phyloP scores from a whole-genome alignment of 2,329 filamentous ascomycete genomes.

The Colletotrichum trifolii region DNA sequence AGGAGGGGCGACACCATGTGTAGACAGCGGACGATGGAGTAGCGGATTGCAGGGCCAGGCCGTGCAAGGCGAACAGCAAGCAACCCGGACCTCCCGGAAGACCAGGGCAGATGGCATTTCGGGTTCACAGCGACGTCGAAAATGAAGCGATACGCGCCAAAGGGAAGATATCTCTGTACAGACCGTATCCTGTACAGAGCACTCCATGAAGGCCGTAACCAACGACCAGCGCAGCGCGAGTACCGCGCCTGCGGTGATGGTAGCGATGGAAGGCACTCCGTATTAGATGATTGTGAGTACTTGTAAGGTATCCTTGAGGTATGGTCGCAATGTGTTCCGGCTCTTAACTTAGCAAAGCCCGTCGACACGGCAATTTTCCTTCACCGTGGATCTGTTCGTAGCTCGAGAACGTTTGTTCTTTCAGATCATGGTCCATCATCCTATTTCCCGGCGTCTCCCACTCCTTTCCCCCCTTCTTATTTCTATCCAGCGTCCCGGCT shows the following conservation, averaged over 20 bases:
- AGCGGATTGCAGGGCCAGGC: constrained; percentile 10
- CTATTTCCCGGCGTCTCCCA: constrained; percentile 24
- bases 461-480: constrained; percentile 22
- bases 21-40: not conserved
- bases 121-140: no score
- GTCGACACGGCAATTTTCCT: constrained; percentile 28
- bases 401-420: constrained; percentile 23
- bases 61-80: constrained; percentile 25
- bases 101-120: constrained; percentile 14
- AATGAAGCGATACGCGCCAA: constrained; percentile 19
- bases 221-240: no score
- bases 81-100: constrained; percentile 34
- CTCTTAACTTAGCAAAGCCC: constrained; percentile 4
- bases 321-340: no score
- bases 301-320: no score
- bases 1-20: not conserved
- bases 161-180: no score
- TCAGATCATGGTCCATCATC: constrained; percentile 22
- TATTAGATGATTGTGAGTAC: no score
- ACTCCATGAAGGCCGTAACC: no score
- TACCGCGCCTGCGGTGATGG: no score
- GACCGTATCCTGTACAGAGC: no score
- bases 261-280: no score
- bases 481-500: constrained; percentile 7
- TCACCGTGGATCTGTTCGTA: constrained; percentile 29